These are phyloP conservation scores for Dothistroma pini DNA, from an alignment of 2,329 filamentous ascomycete genomes.

Conservation along the genomic window DNA sequence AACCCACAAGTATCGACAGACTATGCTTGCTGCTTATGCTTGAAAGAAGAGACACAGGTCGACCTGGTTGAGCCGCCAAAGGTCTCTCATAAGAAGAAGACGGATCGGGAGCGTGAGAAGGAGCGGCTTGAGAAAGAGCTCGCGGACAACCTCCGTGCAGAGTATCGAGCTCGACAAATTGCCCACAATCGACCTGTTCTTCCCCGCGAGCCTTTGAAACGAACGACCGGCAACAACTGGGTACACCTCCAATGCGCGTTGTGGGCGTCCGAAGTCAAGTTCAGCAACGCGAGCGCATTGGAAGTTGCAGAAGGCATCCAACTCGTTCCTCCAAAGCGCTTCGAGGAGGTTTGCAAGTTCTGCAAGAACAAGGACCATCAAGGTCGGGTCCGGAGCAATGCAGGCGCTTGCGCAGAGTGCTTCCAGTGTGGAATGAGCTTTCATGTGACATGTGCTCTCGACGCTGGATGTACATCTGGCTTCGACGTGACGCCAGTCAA, in stretches of 20 bases:
- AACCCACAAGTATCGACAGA: constrained; percentile 88
- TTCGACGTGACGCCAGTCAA: constrained; percentile 92
- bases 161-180: constrained; percentile 77
- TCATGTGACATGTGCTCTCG: constrained; percentile 87
- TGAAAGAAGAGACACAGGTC: constrained; percentile 73
- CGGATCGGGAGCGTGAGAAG: constrained; percentile 84
- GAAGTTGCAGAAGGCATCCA: constrained; percentile 88
- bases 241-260: constrained; percentile 91
- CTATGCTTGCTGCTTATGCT: constrained; percentile 91
- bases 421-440: constrained; percentile 68
- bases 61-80: constrained; percentile 83
- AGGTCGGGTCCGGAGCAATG: constrained; percentile 28
- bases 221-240: constrained; percentile 96
- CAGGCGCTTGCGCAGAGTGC: constrained; percentile 78
- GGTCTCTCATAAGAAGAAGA: constrained; percentile 79
- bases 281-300: constrained; percentile 76
- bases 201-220: constrained; percentile 87
- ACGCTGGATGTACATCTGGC: constrained; percentile 75
- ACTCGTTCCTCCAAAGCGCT: constrained; percentile 68
- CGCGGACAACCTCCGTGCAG: constrained; percentile 72
- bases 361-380: constrained; percentile 63
- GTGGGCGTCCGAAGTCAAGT: constrained; percentile 90
- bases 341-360: constrained; percentile 74
- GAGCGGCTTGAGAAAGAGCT: constrained; percentile 83
- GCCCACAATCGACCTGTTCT: constrained; percentile 77